These are phyloP conservation scores for Pleurotus djamor DNA, from an alignment of 768 basidiomycete species.

Conservation along the genomic window DNA sequence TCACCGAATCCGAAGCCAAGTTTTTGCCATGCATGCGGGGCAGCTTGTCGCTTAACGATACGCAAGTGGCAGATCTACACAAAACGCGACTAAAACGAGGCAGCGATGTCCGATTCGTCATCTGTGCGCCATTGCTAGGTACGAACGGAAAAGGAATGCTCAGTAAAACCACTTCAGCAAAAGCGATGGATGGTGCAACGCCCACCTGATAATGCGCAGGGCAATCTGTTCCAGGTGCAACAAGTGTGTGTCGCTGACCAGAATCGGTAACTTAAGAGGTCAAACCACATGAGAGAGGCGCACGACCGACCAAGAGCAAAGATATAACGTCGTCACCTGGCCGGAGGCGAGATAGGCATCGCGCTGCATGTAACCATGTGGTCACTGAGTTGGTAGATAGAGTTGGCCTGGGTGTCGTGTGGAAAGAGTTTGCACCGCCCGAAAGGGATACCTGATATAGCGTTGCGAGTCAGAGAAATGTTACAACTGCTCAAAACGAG, in stretches of 20 bases:
- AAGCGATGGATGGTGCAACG: neutral
- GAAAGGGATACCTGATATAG: no score
- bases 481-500: no score
- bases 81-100: neutral
- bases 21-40: neutral
- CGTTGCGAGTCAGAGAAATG: no score
- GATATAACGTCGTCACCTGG: neutral
- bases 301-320: conserved; percentile 1
- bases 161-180: neutral
- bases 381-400: neutral
- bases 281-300: conserved; percentile 4
- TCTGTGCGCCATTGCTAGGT: conserved; percentile 3
- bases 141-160: neutral
- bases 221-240: neutral
- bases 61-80: conserved; percentile 1
- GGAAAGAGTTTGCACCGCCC: neutral
- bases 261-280: conserved; percentile 3
- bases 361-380: neutral
- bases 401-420: neutral
- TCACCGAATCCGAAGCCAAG: conserved; percentile 1
- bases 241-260: neutral
- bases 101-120: conserved; percentile 6
- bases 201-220: conserved; percentile 6
- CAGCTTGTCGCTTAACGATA: conserved; percentile 6
- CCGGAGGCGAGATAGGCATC: neutral